Evolutionary conservation across 2,329 filamentous ascomycete genomes (phyloP).

Genomic region (Paracorniculantispora psalliotae): DNA sequence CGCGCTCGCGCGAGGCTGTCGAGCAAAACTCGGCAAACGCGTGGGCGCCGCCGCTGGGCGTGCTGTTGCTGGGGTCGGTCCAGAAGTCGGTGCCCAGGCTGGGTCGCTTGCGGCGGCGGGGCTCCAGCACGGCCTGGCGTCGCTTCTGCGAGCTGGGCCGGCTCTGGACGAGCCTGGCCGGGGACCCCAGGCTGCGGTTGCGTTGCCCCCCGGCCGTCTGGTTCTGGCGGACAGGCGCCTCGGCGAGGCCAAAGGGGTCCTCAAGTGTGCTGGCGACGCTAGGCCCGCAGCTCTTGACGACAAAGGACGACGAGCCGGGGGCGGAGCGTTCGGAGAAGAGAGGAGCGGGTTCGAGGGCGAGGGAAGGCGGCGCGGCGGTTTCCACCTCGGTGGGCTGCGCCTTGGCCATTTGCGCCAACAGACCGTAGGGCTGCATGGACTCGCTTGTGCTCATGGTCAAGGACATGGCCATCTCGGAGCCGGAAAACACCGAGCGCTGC

Average conservation of each 20-base stretch:
- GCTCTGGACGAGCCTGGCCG: slow-evolving; percentile 45
- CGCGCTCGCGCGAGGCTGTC: slow-evolving; percentile 26
- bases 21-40: slow-evolving; percentile 31
- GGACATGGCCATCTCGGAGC: slow-evolving; percentile 59
- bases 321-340: slow-evolving; percentile 23
- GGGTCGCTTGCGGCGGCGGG: slow-evolving; percentile 46
- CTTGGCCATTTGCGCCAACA: slow-evolving; percentile 53
- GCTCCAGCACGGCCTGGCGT: slow-evolving; percentile 42
- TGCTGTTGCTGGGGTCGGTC: slow-evolving; percentile 36
- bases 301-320: slow-evolving; percentile 51
- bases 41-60: slow-evolving; percentile 17
- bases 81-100: slow-evolving; percentile 52
- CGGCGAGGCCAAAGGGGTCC: slow-evolving; percentile 29
- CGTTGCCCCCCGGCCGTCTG: slow-evolving; percentile 47
- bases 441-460: slow-evolving; percentile 59
- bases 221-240: slow-evolving; percentile 37
- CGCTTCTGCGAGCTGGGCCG: slow-evolving; percentile 53
- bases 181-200: slow-evolving; percentile 45
- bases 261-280: slow-evolving; percentile 50
- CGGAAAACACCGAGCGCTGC: slow-evolving; percentile 46
- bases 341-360: slow-evolving; percentile 20
- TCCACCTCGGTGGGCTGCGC: slow-evolving; percentile 15
- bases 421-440: slow-evolving; percentile 58
- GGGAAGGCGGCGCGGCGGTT: slow-evolving; percentile 17
- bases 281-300: slow-evolving; percentile 56